Base-by-base conservation (phyloP, 202 grass and related monocot species). In the Carex sylvatica region DNA sequence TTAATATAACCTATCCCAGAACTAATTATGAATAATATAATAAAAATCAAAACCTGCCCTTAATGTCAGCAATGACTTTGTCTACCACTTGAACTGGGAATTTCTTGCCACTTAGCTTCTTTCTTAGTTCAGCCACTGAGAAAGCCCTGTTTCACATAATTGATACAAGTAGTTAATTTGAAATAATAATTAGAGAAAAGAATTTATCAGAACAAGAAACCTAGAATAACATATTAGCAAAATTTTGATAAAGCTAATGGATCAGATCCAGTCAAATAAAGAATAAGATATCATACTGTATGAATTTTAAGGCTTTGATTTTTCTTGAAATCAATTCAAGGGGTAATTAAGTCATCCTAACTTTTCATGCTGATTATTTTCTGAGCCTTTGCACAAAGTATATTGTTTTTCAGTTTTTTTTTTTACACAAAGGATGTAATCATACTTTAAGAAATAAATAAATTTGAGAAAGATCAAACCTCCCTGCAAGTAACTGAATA, bases 41-140 rank as follows among this genome's bases (percentile, higher is more conserved):
- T 3, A 83, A 69, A 70, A 74, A 65, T 65, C 42, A 81, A 71
- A 30, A 93, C 95, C 92, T 93, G 82, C 78, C 76, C 35, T 95
- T 91, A 74, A 93, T 86, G 70, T 84, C 88, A 84, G 84, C 80
- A 78, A 93, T 83, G 52, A 95, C 84, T 83, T 80, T 15, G 72
- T 95, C 86, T 69, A 95, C 84, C 83, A 81, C 82, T 81, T 91
- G 40, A 78, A 23, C 19, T 53, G 91, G 86, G 79, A 88, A 93
- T 22, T 86, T 98, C 69, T 90, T 98, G 80, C 84, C 86, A 59
- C 56, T 20, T 66, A 98, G 86, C 87, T 98, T 98, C 83, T 93
- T 98, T 69, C 82, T 87, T 74, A 98, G 91, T 76, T 98, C 95
- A 71, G 88, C 85, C 70, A 90, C 84, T 33, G 92, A 93, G 84